Conservation (phyloP, 352 stramenopile genomes). For the Phytophthora citricola region DNA sequence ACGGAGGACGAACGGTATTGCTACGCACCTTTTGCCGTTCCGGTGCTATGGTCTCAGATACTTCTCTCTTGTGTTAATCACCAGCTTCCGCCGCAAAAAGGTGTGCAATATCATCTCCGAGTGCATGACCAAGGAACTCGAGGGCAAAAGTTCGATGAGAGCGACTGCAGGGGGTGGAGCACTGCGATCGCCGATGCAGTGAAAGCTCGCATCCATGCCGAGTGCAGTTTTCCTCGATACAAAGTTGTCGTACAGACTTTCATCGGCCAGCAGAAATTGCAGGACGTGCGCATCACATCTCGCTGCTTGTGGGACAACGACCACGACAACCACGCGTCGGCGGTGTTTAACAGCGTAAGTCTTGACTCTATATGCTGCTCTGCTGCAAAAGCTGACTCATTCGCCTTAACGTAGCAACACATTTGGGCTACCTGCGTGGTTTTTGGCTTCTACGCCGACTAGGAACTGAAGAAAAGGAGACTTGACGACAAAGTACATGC, state of each 20-base stretch:
- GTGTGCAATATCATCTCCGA: conserved; percentile 79
- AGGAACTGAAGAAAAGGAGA: conserved; percentile 11
- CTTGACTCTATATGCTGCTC: neutral
- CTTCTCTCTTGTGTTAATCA: too few species aligned
- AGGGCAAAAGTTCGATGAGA: conserved; percentile 81
- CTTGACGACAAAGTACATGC: conserved; percentile 35
- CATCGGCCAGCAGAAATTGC: conserved; percentile 93
- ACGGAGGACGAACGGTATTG: conserved; percentile 78
- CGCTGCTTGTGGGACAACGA: conserved; percentile 95
- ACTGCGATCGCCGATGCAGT: conserved; percentile 71
- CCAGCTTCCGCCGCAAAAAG: conserved; percentile 77
- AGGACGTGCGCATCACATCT: conserved; percentile 93
- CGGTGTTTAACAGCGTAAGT: conserved; percentile 87
- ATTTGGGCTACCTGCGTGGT: conserved; percentile 92
- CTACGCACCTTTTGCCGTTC: neutral
- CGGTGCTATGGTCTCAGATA: neutral
- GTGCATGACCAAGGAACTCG: conserved; percentile 69
- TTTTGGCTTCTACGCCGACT: conserved; percentile 93
- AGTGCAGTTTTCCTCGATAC: conserved; percentile 88
- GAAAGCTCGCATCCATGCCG: conserved; percentile 62
- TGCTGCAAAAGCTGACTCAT: conserved; percentile 1
- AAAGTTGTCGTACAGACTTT: conserved; percentile 96
- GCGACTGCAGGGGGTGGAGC: conserved; percentile 72
- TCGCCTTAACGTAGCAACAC: conserved; percentile 57
- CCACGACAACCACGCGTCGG: conserved; percentile 94